Evolutionary conservation across 148 eudicot genomes (phyloP).

Genomic region (Rheum nobile): DNA sequence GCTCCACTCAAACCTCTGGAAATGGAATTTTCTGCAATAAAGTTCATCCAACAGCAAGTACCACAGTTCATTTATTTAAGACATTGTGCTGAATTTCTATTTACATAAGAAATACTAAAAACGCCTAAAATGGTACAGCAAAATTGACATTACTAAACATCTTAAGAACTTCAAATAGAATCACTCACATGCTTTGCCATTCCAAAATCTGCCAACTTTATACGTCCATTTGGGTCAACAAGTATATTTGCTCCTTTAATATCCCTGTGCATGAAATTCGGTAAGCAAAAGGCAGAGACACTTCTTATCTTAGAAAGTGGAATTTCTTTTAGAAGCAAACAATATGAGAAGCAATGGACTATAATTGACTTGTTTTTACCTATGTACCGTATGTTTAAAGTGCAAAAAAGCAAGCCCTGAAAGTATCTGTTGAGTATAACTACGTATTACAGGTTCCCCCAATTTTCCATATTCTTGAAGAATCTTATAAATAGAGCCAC

Average conservation of each 20-base stretch:
- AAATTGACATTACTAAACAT: neutral
- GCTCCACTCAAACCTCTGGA: neutral
- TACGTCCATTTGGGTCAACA: constrained; percentile 86
- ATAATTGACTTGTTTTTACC: constrained; percentile 31
- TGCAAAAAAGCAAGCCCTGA: constrained; percentile 95
- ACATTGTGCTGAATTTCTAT: neutral
- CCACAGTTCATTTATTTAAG: neutral
- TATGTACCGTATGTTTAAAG: constrained; percentile 72
- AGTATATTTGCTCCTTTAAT: constrained; percentile 98
- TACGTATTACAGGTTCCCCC: constrained; percentile 76
- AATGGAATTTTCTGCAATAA: neutral
- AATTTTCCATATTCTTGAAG: constrained; percentile 88
- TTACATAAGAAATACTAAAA: neutral
- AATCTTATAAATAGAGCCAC: constrained; percentile 89
- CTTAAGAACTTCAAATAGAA: neutral
- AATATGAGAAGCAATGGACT: neutral
- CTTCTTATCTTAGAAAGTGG: neutral
- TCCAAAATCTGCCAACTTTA: constrained; percentile 93
- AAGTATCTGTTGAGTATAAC: constrained; percentile 77
- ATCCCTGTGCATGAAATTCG: constrained; percentile 41
- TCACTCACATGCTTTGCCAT: constrained; percentile 78
- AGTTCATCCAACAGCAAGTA: neutral
- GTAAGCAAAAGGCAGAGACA: neutral
- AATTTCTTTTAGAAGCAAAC: neutral
- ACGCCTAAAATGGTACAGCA: neutral